Evolutionary conservation across 768 basidiomycete species (phyloP).

Genomic region (Chiua virens): DNA sequence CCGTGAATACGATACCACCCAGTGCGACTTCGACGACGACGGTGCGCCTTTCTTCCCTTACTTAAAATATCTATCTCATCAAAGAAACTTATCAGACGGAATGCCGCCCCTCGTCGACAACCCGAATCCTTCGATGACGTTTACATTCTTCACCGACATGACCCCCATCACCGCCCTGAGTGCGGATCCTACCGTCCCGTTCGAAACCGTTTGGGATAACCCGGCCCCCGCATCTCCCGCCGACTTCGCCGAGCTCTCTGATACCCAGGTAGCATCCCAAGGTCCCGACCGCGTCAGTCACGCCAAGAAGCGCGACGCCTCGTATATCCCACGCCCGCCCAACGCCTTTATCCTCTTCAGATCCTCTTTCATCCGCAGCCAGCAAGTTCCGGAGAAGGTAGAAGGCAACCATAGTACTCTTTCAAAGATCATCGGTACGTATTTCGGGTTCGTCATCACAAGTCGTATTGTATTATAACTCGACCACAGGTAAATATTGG

Average conservation of each 20-base stretch:
- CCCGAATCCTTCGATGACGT: slow-evolving; percentile 51
- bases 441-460: neutral
- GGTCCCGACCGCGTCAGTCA: slow-evolving; percentile 46
- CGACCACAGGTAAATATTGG: slow-evolving; percentile 64
- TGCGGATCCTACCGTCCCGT: slow-evolving; percentile 32
- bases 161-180: slow-evolving; percentile 50
- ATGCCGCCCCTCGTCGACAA: slow-evolving; percentile 57
- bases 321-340: slow-evolving; percentile 79
- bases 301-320: slow-evolving; percentile 64
- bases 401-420: slow-evolving; percentile 79
- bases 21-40: slow-evolving; percentile 36
- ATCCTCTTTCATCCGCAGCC: slow-evolving; percentile 71
- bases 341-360: slow-evolving; percentile 88
- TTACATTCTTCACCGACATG: slow-evolving; percentile 65
- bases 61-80: slow-evolving; percentile 9
- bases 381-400: slow-evolving; percentile 72
- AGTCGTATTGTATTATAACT: neutral
- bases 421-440: slow-evolving; percentile 75
- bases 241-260: slow-evolving; percentile 15
- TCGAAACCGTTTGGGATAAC: slow-evolving; percentile 36
- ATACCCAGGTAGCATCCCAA: slow-evolving; percentile 23
- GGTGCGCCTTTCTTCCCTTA: slow-evolving; percentile 22
- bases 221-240: slow-evolving; percentile 18
- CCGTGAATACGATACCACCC: slow-evolving; percentile 25
- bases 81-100: slow-evolving; percentile 33